phyloP scores from a whole-genome alignment of 345 rosid genomes.

The Psidium friedrichsthalianum region DNA sequence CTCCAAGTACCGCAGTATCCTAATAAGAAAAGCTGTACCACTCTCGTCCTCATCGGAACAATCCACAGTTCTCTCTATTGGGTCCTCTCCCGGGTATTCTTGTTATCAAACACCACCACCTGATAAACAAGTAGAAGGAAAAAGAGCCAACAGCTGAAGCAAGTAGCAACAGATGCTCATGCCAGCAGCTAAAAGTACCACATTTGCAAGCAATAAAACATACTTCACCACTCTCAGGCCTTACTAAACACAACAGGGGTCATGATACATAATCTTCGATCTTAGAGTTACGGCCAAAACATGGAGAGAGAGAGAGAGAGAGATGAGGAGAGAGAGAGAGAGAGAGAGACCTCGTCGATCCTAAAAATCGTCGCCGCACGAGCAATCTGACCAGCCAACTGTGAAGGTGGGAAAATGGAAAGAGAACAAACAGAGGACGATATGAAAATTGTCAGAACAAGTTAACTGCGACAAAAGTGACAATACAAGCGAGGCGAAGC shows the following conservation, averaged over 20 bases:
- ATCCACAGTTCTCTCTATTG: slow-evolving; percentile 3
- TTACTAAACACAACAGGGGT: neutral
- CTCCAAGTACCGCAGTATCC: slow-evolving; percentile 78
- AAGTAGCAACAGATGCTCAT: neutral
- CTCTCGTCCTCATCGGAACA: slow-evolving; percentile 47
- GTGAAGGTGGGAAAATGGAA: slow-evolving; percentile 2
- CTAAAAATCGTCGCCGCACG: slow-evolving; percentile 87
- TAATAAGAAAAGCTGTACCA: slow-evolving; percentile 66
- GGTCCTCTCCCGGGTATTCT: slow-evolving; percentile 22
- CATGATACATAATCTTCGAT: neutral
- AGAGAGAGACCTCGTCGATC: slow-evolving; percentile 61
- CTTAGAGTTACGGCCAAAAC: neutral
- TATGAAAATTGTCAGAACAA: neutral
- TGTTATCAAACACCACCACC: slow-evolving; percentile 85
- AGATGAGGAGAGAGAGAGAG: neutral
- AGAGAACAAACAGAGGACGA: neutral
- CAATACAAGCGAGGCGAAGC: neutral
- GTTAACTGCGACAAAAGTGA: neutral
- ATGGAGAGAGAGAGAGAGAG: neutral
- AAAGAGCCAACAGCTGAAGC: neutral
- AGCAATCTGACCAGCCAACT: slow-evolving; percentile 92
- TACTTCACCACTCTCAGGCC: neutral
- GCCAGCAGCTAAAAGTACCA: neutral
- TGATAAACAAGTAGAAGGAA: slow-evolving; percentile 5
- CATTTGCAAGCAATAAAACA: neutral